Base-by-base conservation (phyloP, 2,329 filamentous ascomycete species). In the Ceratocystis ficicola region DNA sequence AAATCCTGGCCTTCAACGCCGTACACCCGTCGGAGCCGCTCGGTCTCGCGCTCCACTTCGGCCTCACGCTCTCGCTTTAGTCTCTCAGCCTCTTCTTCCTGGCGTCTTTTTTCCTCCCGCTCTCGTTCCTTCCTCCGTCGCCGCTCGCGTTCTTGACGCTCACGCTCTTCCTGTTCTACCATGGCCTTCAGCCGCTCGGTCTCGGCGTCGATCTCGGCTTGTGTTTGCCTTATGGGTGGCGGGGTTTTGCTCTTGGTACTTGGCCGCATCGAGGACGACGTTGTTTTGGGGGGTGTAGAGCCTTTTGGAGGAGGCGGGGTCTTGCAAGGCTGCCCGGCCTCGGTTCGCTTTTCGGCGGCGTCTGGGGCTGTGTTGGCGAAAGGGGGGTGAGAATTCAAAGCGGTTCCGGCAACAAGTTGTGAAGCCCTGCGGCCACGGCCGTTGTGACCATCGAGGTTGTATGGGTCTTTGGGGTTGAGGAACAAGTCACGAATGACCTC, bases 31-130 rank as follows among this genome's bases (percentile, higher is more conserved):
- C 83, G 79, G 44, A 99, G 77, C 1, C 91, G 81, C 73, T 94
- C 90, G 0, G 94, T 97, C 76, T 99, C 93, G 68, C 81, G 82
- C 22, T 92, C 86, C 1, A 92, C 77, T 72, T 91, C 87, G 55
- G 80, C 77, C 62, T 86, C 82, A 3, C 88, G 78, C 80, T 88
- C 86, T 71, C 80, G 81, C 71, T 85, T 82, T 65, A 88, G 83
- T 1, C 91, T 76, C 65, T 64, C 70, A 63, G 2, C 65, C 52
- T 67, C 59, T 44, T 65, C 57, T 44, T 65, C 57, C 8, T 32
- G 25, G 22, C 61, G 52, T 20, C 46, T 25, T 12, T 50, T 44
- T 8, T 28, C 71, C 25, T 73, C 77, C 66, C 79, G 77, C 70
- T 84, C 83, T 46, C 79, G 80, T 10, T 59, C 28, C 17, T 20